Conservation (phyloP, 1,284 basidiomycete species). For the Xerocomus nothofagi region DNA sequence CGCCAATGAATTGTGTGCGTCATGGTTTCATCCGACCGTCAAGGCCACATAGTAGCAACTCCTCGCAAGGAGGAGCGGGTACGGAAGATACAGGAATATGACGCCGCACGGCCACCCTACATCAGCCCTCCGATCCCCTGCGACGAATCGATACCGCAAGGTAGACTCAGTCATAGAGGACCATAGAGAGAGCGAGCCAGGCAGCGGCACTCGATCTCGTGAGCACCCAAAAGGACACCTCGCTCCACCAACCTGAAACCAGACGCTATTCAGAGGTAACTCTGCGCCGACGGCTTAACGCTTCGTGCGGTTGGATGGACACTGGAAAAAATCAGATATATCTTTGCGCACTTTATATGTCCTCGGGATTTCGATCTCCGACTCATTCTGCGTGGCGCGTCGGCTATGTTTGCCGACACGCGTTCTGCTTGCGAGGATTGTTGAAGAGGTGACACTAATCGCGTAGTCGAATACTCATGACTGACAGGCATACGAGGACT, state of each 20-base stretch:
- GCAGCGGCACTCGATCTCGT: constrained; percentile 57
- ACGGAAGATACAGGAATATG: constrained; percentile 80
- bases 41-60: constrained; percentile 71
- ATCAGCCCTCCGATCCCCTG: constrained; percentile 40
- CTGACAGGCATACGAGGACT: constrained; percentile 57
- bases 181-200: constrained; percentile 36
- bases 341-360: too few species aligned
- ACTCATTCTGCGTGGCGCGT: constrained; percentile 2
- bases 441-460: constrained; percentile 54
- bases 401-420: constrained; percentile 14
- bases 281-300: constrained; percentile 37
- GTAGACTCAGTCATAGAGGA: constrained; percentile 40
- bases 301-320: constrained; percentile 48
- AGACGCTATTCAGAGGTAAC: constrained; percentile 40
- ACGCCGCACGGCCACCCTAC: constrained; percentile 49
- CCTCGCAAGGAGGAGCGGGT: constrained; percentile 38
- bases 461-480: neutral
- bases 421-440: constrained; percentile 63
- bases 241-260: constrained; percentile 73
- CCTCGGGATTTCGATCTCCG: constrained; percentile 23
- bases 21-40: constrained; percentile 81
- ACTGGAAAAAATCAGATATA: constrained; percentile 41
- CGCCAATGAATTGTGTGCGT: constrained; percentile 48
- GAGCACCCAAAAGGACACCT: constrained; percentile 62
- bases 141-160: constrained; percentile 52